Evolutionary conservation across 306 rosid genomes (phyloP).

Genomic region (Sophora flavescens): DNA sequence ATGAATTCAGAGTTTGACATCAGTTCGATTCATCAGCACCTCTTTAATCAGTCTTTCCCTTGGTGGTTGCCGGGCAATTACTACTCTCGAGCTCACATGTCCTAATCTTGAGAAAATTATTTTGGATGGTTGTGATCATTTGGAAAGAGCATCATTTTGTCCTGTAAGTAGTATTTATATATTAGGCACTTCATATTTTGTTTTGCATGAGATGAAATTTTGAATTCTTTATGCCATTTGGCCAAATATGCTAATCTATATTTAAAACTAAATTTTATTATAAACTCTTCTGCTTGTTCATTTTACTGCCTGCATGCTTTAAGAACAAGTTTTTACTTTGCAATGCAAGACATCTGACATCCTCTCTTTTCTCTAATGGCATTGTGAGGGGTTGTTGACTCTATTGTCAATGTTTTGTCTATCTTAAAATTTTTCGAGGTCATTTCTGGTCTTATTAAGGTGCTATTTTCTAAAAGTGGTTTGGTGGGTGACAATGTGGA

Average conservation of each 20-base stretch:
- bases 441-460: no score
- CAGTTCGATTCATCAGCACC: slow-evolving; percentile 80
- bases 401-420: no score
- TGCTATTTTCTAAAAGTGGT: no score
- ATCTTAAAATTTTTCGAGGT: no score
- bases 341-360: not conserved
- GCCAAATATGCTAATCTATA: slow-evolving; percentile 22
- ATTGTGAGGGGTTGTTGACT: slow-evolving; percentile 5
- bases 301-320: slow-evolving; percentile 24
- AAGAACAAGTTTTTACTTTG: slow-evolving; percentile 4
- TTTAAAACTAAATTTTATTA: slow-evolving; percentile 9
- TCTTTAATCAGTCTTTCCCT: slow-evolving; percentile 87
- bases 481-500: no score
- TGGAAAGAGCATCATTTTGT: slow-evolving; percentile 84
- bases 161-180: slow-evolving; percentile 71
- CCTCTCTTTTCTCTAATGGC: not conserved
- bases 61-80: slow-evolving; percentile 89
- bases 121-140: slow-evolving; percentile 97
- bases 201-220: not conserved
- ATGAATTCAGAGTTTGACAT: slow-evolving; percentile 78
- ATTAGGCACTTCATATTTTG: slow-evolving; percentile 5
- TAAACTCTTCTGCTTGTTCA: slow-evolving; percentile 11
- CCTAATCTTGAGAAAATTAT: slow-evolving; percentile 87
- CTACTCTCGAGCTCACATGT: slow-evolving; percentile 81
- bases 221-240: slow-evolving; percentile 18